phyloP scores from a whole-genome alignment of 192 early-diverging fungal genomes.

The Physocladia obscura region DNA sequence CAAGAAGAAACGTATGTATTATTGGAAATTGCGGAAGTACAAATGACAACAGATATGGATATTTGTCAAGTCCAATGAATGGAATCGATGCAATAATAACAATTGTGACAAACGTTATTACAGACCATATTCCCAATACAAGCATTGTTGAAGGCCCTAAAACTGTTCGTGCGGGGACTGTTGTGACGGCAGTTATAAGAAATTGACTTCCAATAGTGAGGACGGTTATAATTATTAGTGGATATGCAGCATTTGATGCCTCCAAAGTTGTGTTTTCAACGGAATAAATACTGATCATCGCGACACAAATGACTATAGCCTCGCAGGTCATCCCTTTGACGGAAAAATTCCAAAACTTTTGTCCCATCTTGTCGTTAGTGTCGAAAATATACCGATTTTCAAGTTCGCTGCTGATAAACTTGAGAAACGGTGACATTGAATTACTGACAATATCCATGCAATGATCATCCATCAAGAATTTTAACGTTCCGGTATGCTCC shows the following conservation, averaged over 20 bases:
- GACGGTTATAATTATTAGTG: slow-evolving; percentile 2
- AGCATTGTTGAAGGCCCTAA: neutral
- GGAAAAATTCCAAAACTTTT: slow-evolving; percentile 17
- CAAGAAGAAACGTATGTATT: slow-evolving; percentile 17
- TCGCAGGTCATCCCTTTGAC: slow-evolving; percentile 28
- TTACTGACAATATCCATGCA: slow-evolving; percentile 14
- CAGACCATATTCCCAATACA: slow-evolving; percentile 19
- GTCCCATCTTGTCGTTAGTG: neutral
- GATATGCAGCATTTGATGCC: neutral
- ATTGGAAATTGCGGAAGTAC: slow-evolving; percentile 22
- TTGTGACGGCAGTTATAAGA: slow-evolving; percentile 4
- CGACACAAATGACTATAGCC: slow-evolving; percentile 4
- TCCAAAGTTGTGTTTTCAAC: neutral
- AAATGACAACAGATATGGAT: neutral
- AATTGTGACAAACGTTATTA: slow-evolving; percentile 6
- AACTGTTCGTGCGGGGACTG: neutral
- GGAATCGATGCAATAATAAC: neutral
- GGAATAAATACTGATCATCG: slow-evolving; percentile 12
- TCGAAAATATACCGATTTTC: slow-evolving; percentile 18
- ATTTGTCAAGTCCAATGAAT: neutral
- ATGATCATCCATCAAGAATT: slow-evolving; percentile 11
- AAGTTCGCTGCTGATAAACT: slow-evolving; percentile 10
- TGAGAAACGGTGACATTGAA: slow-evolving; percentile 14
- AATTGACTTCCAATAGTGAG: slow-evolving; percentile 19
- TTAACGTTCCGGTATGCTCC: slow-evolving; percentile 14